These are phyloP conservation scores for Suhomyces bolitotheri DNA, from an alignment of 1,139 yeast genomes.

Conservation along the genomic window DNA sequence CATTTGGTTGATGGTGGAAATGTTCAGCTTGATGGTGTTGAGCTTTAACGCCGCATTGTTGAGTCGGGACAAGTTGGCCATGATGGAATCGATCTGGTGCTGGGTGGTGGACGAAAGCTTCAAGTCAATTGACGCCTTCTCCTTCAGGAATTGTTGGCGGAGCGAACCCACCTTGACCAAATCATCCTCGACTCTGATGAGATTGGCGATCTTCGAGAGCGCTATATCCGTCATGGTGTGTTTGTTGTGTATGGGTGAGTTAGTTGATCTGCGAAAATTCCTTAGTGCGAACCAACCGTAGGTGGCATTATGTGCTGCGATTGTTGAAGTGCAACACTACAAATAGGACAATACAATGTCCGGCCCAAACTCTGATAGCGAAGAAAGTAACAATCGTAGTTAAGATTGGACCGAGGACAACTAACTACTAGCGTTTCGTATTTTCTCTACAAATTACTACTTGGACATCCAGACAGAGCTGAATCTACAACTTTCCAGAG, in stretches of 20 bases:
- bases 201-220: constrained; percentile 43
- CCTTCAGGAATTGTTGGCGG: constrained; percentile 63
- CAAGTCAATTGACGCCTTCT: constrained; percentile 70
- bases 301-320: no score
- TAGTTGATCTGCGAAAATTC: no score
- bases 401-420: no score
- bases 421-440: no score
- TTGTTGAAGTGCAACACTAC: no score
- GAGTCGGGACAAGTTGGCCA: constrained; percentile 39
- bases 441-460: no score
- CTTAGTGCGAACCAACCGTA: no score
- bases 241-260: background rate
- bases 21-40: constrained; percentile 51
- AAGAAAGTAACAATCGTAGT: no score
- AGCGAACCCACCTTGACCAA: constrained; percentile 55
- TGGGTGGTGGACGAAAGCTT: constrained; percentile 67
- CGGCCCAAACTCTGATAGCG: no score
- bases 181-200: constrained; percentile 55
- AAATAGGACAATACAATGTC: no score
- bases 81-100: constrained; percentile 56
- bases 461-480: no score
- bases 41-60: constrained; percentile 42
- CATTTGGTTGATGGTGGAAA: constrained; percentile 58
- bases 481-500: no score
- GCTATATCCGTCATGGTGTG: constrained; percentile 44